Conservation (phyloP, 176 grass and related monocot species). For the Secale cereale region DNA sequence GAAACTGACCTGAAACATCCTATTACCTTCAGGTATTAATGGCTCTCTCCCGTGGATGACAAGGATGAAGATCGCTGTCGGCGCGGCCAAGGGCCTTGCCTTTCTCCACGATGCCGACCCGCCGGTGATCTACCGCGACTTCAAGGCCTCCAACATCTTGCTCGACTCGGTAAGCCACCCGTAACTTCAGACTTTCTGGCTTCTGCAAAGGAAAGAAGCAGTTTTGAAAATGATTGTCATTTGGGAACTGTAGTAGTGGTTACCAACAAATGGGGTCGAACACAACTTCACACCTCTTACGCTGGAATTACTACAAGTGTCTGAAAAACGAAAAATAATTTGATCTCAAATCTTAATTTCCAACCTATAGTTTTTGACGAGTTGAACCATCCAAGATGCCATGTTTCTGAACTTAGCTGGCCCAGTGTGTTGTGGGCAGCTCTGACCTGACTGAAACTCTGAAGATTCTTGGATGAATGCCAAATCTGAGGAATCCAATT, state of each 20-base stretch:
- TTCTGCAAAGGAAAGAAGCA: neutral
- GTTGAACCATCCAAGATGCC: constrained; percentile 1
- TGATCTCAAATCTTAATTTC: neutral
- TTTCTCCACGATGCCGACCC: constrained; percentile 59
- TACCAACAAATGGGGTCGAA: neutral
- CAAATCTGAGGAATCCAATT: constrained; percentile 19
- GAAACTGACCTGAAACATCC: constrained; percentile 40
- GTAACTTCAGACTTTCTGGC: neutral
- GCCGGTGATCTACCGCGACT: constrained; percentile 73
- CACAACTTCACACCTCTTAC: neutral
- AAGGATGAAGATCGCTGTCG: constrained; percentile 66
- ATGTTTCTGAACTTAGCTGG: constrained; percentile 24
- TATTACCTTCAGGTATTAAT: constrained; percentile 25
- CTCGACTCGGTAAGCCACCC: constrained; percentile 51
- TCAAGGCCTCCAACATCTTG: constrained; percentile 82
- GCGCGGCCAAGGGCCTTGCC: constrained; percentile 67
- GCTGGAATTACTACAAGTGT: neutral
- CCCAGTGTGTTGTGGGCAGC: neutral
- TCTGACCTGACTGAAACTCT: constrained; percentile 8
- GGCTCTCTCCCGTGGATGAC: constrained; percentile 68
- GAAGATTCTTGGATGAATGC: constrained; percentile 27
- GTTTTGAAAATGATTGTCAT: constrained; percentile 9
- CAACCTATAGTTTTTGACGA: constrained; percentile 19
- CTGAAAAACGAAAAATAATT: neutral
- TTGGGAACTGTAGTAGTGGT: neutral